Evolutionary conservation across 1,284 basidiomycete genomes (phyloP).

Genomic region (Rhodofomes roseus): DNA sequence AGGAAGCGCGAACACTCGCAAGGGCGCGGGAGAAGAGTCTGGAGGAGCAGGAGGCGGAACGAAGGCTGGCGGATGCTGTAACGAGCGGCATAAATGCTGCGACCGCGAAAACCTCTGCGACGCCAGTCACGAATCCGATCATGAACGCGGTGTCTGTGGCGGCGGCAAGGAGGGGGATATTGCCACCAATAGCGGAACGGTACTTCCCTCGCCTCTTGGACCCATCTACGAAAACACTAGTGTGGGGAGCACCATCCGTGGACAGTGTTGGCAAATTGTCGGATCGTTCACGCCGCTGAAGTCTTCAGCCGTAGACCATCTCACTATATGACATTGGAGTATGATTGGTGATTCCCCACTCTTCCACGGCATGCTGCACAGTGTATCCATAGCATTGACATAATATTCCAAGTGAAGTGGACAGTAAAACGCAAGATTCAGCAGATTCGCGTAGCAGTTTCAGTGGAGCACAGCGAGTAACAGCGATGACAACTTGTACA

Average conservation of each 20-base stretch:
- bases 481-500: not conserved
- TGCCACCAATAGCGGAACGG: conserved; percentile 41
- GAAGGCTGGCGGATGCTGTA: conserved; percentile 9
- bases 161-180: conserved; percentile 33
- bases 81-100: conserved; percentile 4
- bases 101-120: conserved; percentile 3
- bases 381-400: conserved; percentile 15
- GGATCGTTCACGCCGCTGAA: conserved; percentile 10
- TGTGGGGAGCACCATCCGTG: conserved; percentile 69
- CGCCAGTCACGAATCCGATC: not conserved
- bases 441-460: conserved; percentile 1
- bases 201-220: conserved; percentile 52
- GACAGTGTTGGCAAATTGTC: conserved; percentile 47
- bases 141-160: conserved; percentile 3
- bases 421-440: not conserved
- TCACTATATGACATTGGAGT: not conserved
- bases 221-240: conserved; percentile 52
- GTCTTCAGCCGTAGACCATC: not conserved
- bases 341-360: no score
- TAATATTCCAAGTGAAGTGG: not conserved
- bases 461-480: not conserved
- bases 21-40: conserved; percentile 32
- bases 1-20: conserved; percentile 60
- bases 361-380: not conserved
- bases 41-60: conserved; percentile 20